Percentiles rank a stretch among this genome's conserved stretches.
Conservation (phyloP, 192 early-diverging fungal species). For the Coemansia sp. region DNA sequence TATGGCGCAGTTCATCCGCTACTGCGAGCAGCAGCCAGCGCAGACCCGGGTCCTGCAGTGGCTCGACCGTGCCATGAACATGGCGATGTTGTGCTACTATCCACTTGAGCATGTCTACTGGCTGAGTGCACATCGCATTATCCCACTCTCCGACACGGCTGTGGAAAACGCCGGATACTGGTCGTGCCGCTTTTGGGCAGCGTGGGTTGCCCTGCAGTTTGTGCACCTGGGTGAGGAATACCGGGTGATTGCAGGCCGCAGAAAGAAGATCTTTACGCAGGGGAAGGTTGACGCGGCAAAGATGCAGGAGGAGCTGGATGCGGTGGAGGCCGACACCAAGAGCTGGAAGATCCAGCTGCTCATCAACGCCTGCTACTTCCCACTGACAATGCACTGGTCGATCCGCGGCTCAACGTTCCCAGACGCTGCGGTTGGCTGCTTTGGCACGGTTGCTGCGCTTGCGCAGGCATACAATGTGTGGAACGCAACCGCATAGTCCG, state of each 20-base stretch:
- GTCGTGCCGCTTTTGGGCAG: constrained; percentile 97
- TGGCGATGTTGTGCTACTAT: constrained; percentile 84
- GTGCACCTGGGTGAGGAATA: constrained; percentile 71
- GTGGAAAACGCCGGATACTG: constrained; percentile 83
- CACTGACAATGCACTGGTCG: constrained; percentile 90
- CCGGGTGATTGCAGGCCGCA: constrained; percentile 54
- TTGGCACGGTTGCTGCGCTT: constrained; percentile 89
- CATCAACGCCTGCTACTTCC: constrained; percentile 92
- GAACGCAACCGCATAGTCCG: constrained; percentile 61
- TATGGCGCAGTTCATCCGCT: constrained; percentile 82
- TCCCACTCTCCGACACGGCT: constrained; percentile 68
- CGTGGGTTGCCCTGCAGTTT: constrained; percentile 89
- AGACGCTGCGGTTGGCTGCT: constrained; percentile 88
- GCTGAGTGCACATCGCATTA: constrained; percentile 82
- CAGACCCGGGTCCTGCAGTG: constrained; percentile 60
- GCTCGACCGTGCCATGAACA: constrained; percentile 85
- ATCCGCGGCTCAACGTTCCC: constrained; percentile 83
- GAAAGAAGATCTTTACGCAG: constrained; percentile 51
- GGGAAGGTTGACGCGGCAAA: constrained; percentile 62
- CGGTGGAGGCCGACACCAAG: constrained; percentile 56
- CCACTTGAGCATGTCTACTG: constrained; percentile 97
- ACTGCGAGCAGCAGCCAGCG: constrained; percentile 72
- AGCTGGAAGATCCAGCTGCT: constrained; percentile 69
- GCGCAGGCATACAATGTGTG: constrained; percentile 82
- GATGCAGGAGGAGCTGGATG: constrained; percentile 66